Percentiles rank a stretch among this genome's conserved stretches.
These are phyloP conservation scores for Vigna mungo DNA, from an alignment of 306 rosid species.

Conservation along the genomic window DNA sequence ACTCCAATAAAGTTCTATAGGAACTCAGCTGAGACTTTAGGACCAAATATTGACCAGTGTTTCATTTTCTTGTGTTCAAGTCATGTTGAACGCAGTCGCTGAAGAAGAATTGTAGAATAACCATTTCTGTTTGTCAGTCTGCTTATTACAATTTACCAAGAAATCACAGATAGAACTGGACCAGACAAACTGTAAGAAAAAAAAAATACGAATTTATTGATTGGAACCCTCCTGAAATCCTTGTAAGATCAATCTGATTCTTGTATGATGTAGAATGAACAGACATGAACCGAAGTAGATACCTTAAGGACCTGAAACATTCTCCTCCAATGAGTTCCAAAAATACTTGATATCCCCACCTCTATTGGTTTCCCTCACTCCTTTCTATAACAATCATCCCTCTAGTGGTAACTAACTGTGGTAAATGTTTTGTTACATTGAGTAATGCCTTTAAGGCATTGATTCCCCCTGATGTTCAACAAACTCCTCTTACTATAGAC, in stretches of 20 bases:
- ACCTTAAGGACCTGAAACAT: not conserved
- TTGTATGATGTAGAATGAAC: too few relatives aligned
- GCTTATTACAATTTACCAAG: not conserved
- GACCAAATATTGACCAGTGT: constrained; percentile 29
- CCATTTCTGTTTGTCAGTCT: not conserved
- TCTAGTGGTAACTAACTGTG: not conserved
- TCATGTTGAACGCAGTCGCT: not conserved
- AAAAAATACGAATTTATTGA: not conserved
- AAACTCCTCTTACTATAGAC: too few relatives aligned
- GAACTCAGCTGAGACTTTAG: constrained; percentile 22
- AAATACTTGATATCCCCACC: not conserved
- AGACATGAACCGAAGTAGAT: too few relatives aligned
- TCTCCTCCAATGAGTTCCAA: not conserved
- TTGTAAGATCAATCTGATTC: too few relatives aligned
- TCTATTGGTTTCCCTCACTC: not conserved
- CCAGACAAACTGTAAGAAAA: too few relatives aligned
- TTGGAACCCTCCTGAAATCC: too few relatives aligned
- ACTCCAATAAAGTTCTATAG: constrained; percentile 21
- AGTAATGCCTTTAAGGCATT: too few relatives aligned
- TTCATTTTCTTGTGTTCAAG: not conserved
- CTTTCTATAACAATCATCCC: too few relatives aligned
- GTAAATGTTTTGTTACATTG: not conserved
- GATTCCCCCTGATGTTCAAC: too few relatives aligned
- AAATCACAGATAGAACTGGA: too few relatives aligned
- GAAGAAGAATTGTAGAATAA: not conserved